Percentiles rank a stretch among this genome's conserved stretches.
These are phyloP conservation scores for Thalia dealbata DNA, from an alignment of 176 grass and related monocot species.

Conservation along the genomic window DNA sequence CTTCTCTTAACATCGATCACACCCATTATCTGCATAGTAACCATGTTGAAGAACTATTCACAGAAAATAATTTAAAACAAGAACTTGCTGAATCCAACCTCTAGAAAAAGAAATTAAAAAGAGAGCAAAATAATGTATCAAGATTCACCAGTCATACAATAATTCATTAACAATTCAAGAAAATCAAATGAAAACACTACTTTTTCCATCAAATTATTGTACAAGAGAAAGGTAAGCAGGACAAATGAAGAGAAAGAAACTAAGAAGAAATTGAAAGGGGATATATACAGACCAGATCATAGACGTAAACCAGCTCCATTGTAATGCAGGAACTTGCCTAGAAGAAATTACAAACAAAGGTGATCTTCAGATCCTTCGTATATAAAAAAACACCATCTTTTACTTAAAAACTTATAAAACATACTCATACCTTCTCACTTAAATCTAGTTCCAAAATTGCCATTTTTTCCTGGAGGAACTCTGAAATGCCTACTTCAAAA, in stretches of 20 bases:
- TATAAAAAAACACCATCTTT: too few relatives aligned
- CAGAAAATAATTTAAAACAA: too few relatives aligned
- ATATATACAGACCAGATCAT: constrained; percentile 61
- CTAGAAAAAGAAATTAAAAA: too few relatives aligned
- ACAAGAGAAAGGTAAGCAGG: background rate
- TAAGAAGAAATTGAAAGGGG: constrained; percentile 4
- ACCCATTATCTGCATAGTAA: too few relatives aligned
- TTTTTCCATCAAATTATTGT: background rate
- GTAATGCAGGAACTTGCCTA: constrained; percentile 90
- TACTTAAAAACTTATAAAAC: too few relatives aligned
- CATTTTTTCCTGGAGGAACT: constrained; percentile 61
- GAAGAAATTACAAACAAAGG: constrained; percentile 24
- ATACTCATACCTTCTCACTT: constrained; percentile 52
- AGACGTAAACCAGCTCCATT: constrained; percentile 73
- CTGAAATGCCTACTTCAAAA: constrained; percentile 93
- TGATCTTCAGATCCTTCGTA: constrained; percentile 3
- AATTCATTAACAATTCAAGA: background rate
- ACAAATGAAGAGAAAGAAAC: background rate
- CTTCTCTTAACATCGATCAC: too few relatives aligned
- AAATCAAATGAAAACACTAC: background rate
- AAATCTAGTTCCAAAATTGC: constrained; percentile 60
- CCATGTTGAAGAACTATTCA: too few relatives aligned
- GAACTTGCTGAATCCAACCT: too few relatives aligned
- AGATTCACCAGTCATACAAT: too few relatives aligned
- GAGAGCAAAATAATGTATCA: too few relatives aligned